A percentile compares a stretch with the other conserved stretches of the same genome.
Evolutionary conservation across 257 asterid genomes (phyloP).

Genomic region (Capsicum baccatum): DNA sequence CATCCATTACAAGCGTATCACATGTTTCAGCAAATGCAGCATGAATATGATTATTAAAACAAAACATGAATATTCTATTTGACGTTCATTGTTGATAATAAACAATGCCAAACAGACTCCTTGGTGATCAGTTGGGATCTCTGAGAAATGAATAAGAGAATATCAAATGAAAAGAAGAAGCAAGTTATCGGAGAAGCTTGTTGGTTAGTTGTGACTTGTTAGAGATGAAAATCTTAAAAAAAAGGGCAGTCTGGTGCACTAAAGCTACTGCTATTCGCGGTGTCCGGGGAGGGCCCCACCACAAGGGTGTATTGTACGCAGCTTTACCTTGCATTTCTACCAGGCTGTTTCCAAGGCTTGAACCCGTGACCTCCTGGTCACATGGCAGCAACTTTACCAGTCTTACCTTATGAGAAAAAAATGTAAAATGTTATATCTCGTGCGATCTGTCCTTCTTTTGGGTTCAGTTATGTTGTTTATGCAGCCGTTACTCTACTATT

Average conservation of each 20-base stretch:
- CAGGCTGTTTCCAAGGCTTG: too few relatives aligned
- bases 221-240: slow-evolving; percentile 10
- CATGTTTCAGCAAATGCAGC: background rate
- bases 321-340: too few relatives aligned
- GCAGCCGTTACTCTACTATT: background rate
- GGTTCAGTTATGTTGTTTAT: slow-evolving; percentile 1
- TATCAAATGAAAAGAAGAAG: slow-evolving; percentile 24
- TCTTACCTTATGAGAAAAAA: background rate
- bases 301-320: too few relatives aligned
- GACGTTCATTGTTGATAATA: background rate
- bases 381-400: too few relatives aligned
- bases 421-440: slow-evolving; percentile 3
- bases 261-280: too few relatives aligned
- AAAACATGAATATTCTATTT: background rate
- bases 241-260: too few relatives aligned
- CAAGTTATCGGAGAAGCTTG: background rate
- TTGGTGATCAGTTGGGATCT: slow-evolving; percentile 9
- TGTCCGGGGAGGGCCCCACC: too few relatives aligned
- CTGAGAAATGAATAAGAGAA: background rate
- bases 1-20: background rate
- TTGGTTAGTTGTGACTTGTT: slow-evolving; percentile 4
- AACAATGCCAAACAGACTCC: slow-evolving; percentile 5
- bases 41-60: slow-evolving; percentile 8
- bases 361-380: too few relatives aligned
- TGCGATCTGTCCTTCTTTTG: background rate